Evolutionary conservation across 2,329 filamentous ascomycete species (phyloP).

Genomic region (Arthroderma sp.): DNA sequence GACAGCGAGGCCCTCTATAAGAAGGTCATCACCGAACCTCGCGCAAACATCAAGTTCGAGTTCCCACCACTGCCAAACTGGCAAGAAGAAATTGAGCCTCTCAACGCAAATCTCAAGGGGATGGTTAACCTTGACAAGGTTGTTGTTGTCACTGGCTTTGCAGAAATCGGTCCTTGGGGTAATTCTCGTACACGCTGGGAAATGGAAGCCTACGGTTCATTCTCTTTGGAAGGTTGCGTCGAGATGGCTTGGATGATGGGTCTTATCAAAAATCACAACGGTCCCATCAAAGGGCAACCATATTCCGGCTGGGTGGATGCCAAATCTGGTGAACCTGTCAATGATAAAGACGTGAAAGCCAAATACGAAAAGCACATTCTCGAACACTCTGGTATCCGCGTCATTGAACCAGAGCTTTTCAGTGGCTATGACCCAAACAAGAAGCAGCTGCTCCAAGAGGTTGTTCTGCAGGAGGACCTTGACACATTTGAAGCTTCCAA

Average conservation of each 20-base stretch:
- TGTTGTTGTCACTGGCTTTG: constrained; percentile 91
- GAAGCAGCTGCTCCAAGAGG: constrained; percentile 96
- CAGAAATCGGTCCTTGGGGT: constrained; percentile 94
- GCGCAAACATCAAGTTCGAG: constrained; percentile 95
- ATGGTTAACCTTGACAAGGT: constrained; percentile 99
- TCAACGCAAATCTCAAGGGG: constrained; percentile 78
- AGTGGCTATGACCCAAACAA: constrained; percentile 94
- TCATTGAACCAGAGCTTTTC: constrained; percentile 96
- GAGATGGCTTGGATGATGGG: constrained; percentile 99
- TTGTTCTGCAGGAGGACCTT: constrained; percentile 92
- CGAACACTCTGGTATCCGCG: constrained; percentile 90
- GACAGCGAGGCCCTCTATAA: constrained; percentile 86
- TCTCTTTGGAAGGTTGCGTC: constrained; percentile 93
- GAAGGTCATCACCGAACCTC: constrained; percentile 82
- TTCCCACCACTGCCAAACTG: constrained; percentile 86
- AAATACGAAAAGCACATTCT: constrained; percentile 97
- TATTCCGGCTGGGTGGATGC: constrained; percentile 93
- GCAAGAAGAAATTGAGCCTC: constrained; percentile 77
- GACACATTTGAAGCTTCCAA: constrained; percentile 96
- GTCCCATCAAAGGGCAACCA: constrained; percentile 84
- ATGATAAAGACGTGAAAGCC: constrained; percentile 93
- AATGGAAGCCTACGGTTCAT: constrained; percentile 94
- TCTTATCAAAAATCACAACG: constrained; percentile 97
- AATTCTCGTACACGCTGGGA: constrained; percentile 98
- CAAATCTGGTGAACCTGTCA: constrained; percentile 88